Conservation (phyloP, 352 stramenopile genomes). For the Globisporangium canariense region DNA sequence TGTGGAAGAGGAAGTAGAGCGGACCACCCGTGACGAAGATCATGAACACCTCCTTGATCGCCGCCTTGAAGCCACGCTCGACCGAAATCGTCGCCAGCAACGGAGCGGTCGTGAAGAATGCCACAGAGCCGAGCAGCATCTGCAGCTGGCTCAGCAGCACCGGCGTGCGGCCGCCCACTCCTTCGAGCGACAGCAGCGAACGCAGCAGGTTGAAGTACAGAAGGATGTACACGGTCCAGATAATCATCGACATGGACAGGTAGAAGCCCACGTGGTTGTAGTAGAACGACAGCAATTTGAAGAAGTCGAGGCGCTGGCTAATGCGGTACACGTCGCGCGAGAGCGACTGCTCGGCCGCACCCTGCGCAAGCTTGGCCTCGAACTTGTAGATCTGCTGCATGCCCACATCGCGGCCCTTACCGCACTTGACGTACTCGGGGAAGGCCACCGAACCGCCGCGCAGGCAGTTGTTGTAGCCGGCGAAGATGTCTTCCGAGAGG, state of each 20-base stretch:
- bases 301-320: conserved; percentile 97
- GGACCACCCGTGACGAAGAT: conserved; percentile 97
- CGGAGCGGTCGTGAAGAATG: conserved; percentile 96
- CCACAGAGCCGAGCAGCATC: conserved; percentile 95
- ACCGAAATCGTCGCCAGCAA: conserved; percentile 97
- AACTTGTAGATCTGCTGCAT: conserved; percentile 99
- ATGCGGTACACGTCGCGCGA: conserved; percentile 98
- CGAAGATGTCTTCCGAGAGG: conserved; percentile 99
- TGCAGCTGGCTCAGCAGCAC: conserved; percentile 95
- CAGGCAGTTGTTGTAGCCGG: conserved; percentile 98
- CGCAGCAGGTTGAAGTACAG: conserved; percentile 96
- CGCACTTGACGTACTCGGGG: conserved; percentile 99
- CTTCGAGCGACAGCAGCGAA: conserved; percentile 91
- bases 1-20: conserved; percentile 99
- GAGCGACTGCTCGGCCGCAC: conserved; percentile 97
- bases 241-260: conserved; percentile 96
- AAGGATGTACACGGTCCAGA: conserved; percentile 97
- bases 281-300: conserved; percentile 98
- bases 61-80: conserved; percentile 96
- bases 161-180: conserved; percentile 89
- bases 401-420: conserved; percentile 98
- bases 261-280: conserved; percentile 99
- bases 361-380: conserved; percentile 97
- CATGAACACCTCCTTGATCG: conserved; percentile 91
- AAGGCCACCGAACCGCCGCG: conserved; percentile 95